A percentile compares a stretch with the other conserved stretches of the same genome.
These are phyloP conservation scores for Sugiyamaella boreocaroliniensis DNA, from an alignment of 805 yeast species.

Conservation along the genomic window DNA sequence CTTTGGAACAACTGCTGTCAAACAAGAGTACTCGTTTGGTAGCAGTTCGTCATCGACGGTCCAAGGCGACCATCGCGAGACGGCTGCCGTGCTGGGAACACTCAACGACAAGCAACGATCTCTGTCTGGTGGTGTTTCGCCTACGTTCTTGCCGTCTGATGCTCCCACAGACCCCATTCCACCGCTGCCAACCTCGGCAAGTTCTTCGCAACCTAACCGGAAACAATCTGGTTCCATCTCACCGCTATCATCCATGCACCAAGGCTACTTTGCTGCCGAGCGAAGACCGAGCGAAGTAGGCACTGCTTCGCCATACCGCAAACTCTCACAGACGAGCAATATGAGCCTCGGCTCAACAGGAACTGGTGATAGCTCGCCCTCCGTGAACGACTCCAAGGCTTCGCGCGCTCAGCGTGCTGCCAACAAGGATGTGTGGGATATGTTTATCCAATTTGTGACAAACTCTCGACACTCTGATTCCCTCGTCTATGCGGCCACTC, in stretches of 20 bases:
- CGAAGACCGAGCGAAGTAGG: neutral
- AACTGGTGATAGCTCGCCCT: neutral
- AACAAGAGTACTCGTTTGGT: neutral
- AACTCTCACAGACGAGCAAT: neutral
- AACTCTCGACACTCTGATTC: conserved; percentile 21
- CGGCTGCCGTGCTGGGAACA: neutral
- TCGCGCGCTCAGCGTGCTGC: neutral
- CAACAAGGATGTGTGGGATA: conserved; percentile 14
- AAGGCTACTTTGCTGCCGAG: neutral
- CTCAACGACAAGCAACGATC: neutral
- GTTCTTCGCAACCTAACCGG: neutral
- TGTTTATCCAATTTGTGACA: conserved; percentile 15
- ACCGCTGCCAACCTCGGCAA: neutral
- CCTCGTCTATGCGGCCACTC: conserved; percentile 23
- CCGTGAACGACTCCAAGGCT: neutral
- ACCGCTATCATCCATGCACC: neutral
- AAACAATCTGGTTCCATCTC: neutral
- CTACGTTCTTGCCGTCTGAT: neutral
- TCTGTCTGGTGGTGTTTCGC: neutral
- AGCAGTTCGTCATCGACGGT: neutral
- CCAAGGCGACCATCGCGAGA: neutral
- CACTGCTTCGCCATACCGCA: neutral
- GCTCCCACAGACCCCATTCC: neutral
- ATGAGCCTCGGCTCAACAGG: neutral
- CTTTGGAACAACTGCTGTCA: neutral